These are phyloP conservation scores for Coemansia sp. DNA, from an alignment of 192 early-diverging fungal species.

Conservation along the genomic window DNA sequence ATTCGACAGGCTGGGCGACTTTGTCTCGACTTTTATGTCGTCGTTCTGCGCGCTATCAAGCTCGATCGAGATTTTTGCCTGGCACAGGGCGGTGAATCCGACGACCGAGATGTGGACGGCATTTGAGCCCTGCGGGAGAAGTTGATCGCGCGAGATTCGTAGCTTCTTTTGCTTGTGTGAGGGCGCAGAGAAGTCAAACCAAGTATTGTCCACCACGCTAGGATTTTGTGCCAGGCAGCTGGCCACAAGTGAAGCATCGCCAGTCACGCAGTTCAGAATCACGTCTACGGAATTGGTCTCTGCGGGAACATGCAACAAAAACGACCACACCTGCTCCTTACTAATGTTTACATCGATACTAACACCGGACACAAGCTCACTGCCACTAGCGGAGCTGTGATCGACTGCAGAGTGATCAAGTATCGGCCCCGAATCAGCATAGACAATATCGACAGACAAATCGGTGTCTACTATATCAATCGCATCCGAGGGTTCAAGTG, in stretches of 20 bases:
- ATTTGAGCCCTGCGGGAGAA: slow-evolving; percentile 15
- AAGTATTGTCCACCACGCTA: slow-evolving; percentile 27
- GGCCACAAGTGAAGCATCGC: slow-evolving; percentile 45
- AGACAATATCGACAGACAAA: slow-evolving; percentile 76
- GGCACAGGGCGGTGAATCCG: slow-evolving; percentile 14
- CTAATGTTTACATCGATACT: background rate
- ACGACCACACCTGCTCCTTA: background rate
- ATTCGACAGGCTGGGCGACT: background rate
- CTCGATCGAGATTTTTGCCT: slow-evolving; percentile 14
- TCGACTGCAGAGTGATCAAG: background rate
- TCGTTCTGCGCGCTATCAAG: slow-evolving; percentile 27
- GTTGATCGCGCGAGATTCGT: slow-evolving; percentile 13
- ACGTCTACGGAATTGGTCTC: slow-evolving; percentile 11
- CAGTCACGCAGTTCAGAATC: slow-evolving; percentile 17
- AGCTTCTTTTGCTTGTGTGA: slow-evolving; percentile 32
- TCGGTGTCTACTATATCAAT: slow-evolving; percentile 79
- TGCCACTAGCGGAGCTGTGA: slow-evolving; percentile 17
- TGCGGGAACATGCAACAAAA: slow-evolving; percentile 21
- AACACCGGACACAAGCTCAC: slow-evolving; percentile 17
- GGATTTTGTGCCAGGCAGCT: slow-evolving; percentile 27
- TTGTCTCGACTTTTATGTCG: slow-evolving; percentile 3
- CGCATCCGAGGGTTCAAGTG: slow-evolving; percentile 67
- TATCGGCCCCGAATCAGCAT: slow-evolving; percentile 20
- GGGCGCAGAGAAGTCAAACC: slow-evolving; percentile 38
- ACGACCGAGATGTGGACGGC: slow-evolving; percentile 23